Conservation (phyloP, 345 rosid species). For the Orychophragmus violaceus region DNA sequence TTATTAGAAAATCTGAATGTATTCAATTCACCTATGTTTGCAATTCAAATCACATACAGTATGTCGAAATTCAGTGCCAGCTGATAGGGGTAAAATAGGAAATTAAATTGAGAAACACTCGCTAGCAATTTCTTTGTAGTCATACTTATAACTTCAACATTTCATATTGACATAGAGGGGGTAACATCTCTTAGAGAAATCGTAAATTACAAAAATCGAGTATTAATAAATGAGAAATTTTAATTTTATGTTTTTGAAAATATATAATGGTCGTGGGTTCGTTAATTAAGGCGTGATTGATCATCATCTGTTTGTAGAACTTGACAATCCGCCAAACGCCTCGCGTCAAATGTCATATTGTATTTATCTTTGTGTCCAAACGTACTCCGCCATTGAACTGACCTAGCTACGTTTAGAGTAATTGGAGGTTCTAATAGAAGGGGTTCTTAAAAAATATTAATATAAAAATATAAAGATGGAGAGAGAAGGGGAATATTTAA, state of each 20-base stretch:
- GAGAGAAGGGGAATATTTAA: too few species aligned
- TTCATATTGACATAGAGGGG: not conserved
- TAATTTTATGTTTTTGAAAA: not conserved
- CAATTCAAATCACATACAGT: too few species aligned
- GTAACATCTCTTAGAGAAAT: not conserved
- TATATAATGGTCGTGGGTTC: not conserved
- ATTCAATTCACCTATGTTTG: not conserved
- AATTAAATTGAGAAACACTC: not conserved
- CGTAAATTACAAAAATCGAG: not conserved
- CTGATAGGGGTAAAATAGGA: not conserved
- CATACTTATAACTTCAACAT: not conserved
- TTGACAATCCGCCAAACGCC: constrained; percentile 19
- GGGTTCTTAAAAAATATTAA: too few species aligned
- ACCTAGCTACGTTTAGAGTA: constrained; percentile 2
- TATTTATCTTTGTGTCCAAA: constrained; percentile 17
- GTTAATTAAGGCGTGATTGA: not conserved
- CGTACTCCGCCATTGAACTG: not conserved
- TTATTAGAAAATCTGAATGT: not conserved
- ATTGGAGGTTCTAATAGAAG: too few species aligned
- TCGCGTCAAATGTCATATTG: constrained; percentile 5
- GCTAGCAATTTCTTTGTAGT: not conserved
- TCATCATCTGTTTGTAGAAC: not conserved
- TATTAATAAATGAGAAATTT: not conserved
- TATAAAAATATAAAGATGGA: too few species aligned
- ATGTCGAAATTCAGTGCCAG: not conserved